These are phyloP conservation scores for Fonsecaea erecta DNA, from an alignment of 2,329 filamentous ascomycete genomes.

Conservation along the genomic window DNA sequence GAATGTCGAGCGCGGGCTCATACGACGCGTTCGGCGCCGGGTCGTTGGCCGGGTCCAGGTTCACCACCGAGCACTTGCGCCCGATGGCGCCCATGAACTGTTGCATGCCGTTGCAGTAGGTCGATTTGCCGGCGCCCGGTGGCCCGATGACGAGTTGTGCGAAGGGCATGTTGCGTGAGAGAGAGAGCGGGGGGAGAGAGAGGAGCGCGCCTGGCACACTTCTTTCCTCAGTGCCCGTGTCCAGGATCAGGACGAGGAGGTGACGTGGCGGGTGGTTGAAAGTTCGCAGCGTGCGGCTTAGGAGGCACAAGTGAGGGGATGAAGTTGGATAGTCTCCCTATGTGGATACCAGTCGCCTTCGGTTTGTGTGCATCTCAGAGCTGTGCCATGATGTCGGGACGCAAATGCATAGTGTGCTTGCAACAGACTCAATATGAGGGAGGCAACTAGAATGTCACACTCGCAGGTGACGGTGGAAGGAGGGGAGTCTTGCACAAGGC, in stretches of 20 bases:
- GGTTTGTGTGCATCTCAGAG: not conserved
- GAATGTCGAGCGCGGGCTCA: conserved; percentile 86
- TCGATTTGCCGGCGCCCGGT: conserved; percentile 93
- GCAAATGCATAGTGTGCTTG: not conserved
- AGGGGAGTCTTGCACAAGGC: not conserved
- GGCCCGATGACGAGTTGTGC: conserved; percentile 90
- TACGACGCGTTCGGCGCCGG: conserved; percentile 59
- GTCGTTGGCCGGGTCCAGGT: conserved; percentile 96
- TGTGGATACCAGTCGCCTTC: no score
- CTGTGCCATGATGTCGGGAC: not conserved
- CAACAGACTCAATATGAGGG: not conserved
- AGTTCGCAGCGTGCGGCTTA: not conserved
- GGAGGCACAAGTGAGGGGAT: not conserved
- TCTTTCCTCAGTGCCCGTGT: not conserved
- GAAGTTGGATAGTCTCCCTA: not conserved
- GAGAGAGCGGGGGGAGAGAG: not conserved
- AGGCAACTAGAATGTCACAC: not conserved
- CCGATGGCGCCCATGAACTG: conserved; percentile 97
- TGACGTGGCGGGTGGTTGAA: not conserved
- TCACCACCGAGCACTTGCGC: conserved; percentile 91
- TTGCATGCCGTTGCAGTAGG: conserved; percentile 98
- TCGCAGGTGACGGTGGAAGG: not conserved
- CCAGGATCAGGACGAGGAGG: not conserved
- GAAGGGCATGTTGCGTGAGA: conserved; percentile 55
- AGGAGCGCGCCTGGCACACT: no score